Evolutionary conservation across 1,284 basidiomycete species (phyloP), one percentile per base, ranked within the genome.

Genomic region (Ceratobasidium sp.): DNA sequence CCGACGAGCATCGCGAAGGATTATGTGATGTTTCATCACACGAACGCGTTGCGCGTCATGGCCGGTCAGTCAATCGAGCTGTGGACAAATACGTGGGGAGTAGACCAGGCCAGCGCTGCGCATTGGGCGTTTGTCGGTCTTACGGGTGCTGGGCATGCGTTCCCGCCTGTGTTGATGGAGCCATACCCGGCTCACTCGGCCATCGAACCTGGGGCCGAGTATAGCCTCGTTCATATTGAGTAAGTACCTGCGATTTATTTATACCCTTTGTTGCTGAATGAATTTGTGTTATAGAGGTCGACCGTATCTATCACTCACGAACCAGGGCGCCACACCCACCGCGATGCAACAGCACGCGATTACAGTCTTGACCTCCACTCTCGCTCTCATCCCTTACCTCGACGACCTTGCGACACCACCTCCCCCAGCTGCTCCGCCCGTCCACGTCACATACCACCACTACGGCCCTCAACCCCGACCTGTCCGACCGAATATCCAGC

Each of bases 281-380:
- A 53, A 76, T 76, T 54, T 48, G 36, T 50, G 59, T 75, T 71
- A 14, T 75, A 93, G 93, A 47, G 87, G 86, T n/a, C 84, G 88
- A 63, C 82, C 86, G 0, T 94, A 89, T 80, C 85, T 94, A 19
- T 84, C 85, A 45, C 85, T 92, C 31, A 77, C 80, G 15, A 86
- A 86, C 36, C 84, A 87, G 24, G 81, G 83, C 51, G 86, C 82
- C 19, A 82, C 81, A 64, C 91, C 93, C 1, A 90, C 89, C 19
- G 81, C 87, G 17, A 79, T 86, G 41, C 93, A 94, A 80, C 76
- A 83, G 9, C 91, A 92, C 79, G 91, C 93, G 1, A 82, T 94
- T 64, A 86, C 87, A 74, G 86, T 93, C 19, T 86, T 94, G n/a
- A 87, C 89, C 9, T 86, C 88, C 80, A 93, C 93, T 17, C 92